A percentile compares a stretch with the other conserved stretches of the same genome.
Evolutionary conservation across 1,284 basidiomycete genomes (phyloP).

Genomic region (Rhodotorula sp.): DNA sequence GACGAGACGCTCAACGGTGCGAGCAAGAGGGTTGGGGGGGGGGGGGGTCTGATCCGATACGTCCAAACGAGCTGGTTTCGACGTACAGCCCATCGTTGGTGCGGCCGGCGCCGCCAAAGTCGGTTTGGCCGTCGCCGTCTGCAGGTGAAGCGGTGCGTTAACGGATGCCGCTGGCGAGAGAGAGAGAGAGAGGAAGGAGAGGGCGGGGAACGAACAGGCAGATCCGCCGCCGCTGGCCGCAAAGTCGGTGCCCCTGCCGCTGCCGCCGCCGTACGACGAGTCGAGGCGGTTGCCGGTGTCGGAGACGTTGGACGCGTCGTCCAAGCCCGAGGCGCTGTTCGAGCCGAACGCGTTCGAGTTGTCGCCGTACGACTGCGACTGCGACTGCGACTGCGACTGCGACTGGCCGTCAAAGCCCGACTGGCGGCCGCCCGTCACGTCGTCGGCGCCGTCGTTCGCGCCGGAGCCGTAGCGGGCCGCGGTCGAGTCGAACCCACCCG

Average conservation of each 20-base stretch:
- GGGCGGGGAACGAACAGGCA: background rate
- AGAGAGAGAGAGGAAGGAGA: background rate
- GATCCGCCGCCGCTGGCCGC: background rate
- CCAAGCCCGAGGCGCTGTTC: too few relatives aligned
- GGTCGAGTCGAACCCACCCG: slow-evolving; percentile 3
- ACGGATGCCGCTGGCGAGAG: background rate
- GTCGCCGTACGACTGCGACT: background rate
- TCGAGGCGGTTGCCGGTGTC: background rate
- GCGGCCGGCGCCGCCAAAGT: slow-evolving; percentile 13
- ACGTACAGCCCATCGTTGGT: slow-evolving; percentile 13
- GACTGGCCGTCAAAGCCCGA: background rate
- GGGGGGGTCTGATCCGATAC: background rate
- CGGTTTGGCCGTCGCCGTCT: slow-evolving; percentile 17
- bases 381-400: background rate
- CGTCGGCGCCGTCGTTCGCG: background rate
- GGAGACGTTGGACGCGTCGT: background rate
- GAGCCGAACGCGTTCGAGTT: background rate
- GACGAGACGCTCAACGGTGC: too few relatives aligned
- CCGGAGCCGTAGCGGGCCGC: background rate
- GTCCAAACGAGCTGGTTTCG: background rate
- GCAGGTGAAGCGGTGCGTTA: too few relatives aligned
- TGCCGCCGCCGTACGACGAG: background rate
- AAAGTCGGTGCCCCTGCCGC: slow-evolving; percentile 3
- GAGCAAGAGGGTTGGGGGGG: background rate
- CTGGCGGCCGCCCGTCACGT: background rate